Percentiles rank a stretch among this genome's conserved stretches.
phyloP scores from a whole-genome alignment of 2,329 filamentous ascomycete genomes.

The Penicillium griseofulvum region DNA sequence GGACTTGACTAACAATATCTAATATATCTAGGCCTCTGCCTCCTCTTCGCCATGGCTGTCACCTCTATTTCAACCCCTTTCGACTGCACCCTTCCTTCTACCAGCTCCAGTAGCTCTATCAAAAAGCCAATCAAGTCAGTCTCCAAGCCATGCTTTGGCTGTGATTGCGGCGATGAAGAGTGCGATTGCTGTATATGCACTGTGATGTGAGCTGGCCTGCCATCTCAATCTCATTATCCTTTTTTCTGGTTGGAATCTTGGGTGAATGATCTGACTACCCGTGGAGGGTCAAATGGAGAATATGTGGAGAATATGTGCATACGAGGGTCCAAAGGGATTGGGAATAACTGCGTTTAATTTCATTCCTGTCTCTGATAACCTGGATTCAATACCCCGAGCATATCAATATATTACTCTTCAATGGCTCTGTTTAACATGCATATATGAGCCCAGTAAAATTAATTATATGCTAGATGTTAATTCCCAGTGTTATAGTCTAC shows the following conservation, averaged over 20 bases:
- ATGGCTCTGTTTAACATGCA: neutral
- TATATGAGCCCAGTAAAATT: too few species aligned
- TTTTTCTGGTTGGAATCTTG: neutral
- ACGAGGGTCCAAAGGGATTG: neutral
- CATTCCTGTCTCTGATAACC: neutral
- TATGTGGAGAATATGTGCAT: too few species aligned
- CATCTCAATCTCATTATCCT: neutral
- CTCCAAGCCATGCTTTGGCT: constrained; percentile 43
- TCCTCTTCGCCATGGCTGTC: constrained; percentile 8
- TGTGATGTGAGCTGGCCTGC: constrained; percentile 34
- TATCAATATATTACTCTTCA: neutral
- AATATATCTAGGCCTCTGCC: neutral
- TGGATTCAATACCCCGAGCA: neutral
- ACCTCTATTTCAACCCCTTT: constrained; percentile 25
- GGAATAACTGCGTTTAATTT: neutral
- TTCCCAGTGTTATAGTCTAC: too few species aligned
- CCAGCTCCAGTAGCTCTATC: constrained; percentile 35
- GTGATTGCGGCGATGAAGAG: constrained; percentile 42
- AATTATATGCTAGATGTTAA: too few species aligned
- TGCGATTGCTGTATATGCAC: constrained; percentile 44
- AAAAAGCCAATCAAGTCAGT: constrained; percentile 40
- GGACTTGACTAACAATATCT: neutral
- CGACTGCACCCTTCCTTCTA: constrained; percentile 35
- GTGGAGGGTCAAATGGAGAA: too few species aligned
- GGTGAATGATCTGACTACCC: neutral